A percentile compares a stretch with the other conserved stretches of the same genome.
These are phyloP conservation scores for Aciculosporium take DNA, from an alignment of 2,329 filamentous ascomycete species.

Conservation along the genomic window DNA sequence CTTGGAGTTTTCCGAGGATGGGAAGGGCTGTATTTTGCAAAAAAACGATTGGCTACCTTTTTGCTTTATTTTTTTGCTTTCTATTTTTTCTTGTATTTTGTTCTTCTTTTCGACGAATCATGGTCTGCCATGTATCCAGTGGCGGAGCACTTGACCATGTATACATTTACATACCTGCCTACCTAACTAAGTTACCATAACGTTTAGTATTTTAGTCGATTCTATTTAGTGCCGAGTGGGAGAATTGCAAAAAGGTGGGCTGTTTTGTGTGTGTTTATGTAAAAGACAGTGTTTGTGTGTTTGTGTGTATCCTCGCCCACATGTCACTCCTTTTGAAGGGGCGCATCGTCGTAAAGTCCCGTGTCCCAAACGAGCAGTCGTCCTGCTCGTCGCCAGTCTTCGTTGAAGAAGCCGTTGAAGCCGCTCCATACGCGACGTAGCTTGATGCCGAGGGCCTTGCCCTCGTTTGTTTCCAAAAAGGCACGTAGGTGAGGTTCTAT, in stretches of 20 bases:
- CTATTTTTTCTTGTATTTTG: no score
- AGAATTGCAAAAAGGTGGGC: no score
- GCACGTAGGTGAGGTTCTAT: constrained; percentile 32
- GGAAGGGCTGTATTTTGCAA: neutral
- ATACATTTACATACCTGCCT: neutral
- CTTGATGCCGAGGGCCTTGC: constrained; percentile 26
- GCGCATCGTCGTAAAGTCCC: constrained; percentile 14
- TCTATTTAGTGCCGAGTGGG: no score
- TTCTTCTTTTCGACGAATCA: no score
- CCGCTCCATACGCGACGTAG: constrained; percentile 37
- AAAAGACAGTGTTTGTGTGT: neutral
- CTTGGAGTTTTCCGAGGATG: no score
- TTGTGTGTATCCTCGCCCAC: neutral
- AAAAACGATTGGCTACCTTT: neutral
- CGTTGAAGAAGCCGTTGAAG: constrained; percentile 48
- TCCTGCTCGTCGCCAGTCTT: constrained; percentile 43
- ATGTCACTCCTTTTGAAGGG: neutral
- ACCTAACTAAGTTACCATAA: no score
- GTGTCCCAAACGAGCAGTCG: constrained; percentile 47
- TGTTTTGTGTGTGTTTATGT: no score
- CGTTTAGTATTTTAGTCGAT: no score
- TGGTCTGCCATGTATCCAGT: no score
- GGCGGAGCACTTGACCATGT: neutral
- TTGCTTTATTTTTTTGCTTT: no score
- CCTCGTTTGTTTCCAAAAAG: constrained; percentile 28